phyloP scores from a whole-genome alignment of 2,329 filamentous ascomycete species.

The Fusarium annulatum region DNA sequence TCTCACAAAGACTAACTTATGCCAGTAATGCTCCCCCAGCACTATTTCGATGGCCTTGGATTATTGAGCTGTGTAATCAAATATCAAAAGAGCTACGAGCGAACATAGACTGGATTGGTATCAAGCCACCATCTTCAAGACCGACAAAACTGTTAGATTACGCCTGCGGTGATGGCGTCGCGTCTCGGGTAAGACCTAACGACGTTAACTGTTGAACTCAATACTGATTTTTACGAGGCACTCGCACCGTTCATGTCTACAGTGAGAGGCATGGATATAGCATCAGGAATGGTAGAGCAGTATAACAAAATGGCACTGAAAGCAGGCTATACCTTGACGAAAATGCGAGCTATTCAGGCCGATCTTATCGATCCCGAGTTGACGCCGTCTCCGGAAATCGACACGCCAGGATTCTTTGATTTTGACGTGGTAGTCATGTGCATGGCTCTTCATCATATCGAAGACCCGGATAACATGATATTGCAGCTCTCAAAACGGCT shows the following conservation, averaged over 20 bases:
- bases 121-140: constrained; percentile 6
- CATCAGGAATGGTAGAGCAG: constrained; percentile 46
- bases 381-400: constrained; percentile 35
- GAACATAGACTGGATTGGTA: constrained; percentile 45
- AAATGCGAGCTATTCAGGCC: constrained; percentile 48
- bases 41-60: constrained; percentile 41
- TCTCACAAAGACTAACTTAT: background rate
- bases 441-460: constrained; percentile 53
- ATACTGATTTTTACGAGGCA: constrained; percentile 42
- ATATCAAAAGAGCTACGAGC: constrained; percentile 41
- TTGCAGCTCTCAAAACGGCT: constrained; percentile 45
- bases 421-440: constrained; percentile 51
- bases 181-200: constrained; percentile 40
- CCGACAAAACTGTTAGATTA: constrained; percentile 47
- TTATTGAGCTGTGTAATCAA: constrained; percentile 40
- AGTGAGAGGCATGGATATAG: constrained; percentile 51
- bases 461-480: constrained; percentile 45
- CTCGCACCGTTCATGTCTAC: constrained; percentile 46
- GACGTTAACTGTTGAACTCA: fast-evolving
- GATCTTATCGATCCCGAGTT: constrained; percentile 44
- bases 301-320: constrained; percentile 48
- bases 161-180: constrained; percentile 47
- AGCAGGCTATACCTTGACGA: constrained; percentile 33
- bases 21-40: constrained; percentile 31
- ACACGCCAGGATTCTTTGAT: constrained; percentile 31